Conservation (phyloP, 1,284 basidiomycete genomes). For the Cryptococcus hybrid region DNA sequence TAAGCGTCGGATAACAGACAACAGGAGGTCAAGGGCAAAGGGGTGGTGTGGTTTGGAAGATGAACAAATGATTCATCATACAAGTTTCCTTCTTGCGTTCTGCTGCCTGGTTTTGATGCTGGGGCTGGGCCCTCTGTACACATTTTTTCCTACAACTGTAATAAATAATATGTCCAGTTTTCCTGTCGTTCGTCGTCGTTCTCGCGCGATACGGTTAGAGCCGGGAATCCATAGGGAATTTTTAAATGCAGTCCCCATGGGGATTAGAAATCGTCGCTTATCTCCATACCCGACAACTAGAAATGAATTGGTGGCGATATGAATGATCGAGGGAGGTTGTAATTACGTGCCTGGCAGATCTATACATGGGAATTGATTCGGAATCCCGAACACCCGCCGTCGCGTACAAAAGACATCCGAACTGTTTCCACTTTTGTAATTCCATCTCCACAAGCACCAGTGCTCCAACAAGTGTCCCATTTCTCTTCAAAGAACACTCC, state of each 20-base stretch:
- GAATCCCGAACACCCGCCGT: background rate
- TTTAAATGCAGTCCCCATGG: background rate
- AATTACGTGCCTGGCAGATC: background rate
- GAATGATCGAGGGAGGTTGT: background rate
- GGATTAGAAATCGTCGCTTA: background rate
- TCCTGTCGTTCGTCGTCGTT: background rate
- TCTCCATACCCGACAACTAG: background rate
- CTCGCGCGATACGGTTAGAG: background rate
- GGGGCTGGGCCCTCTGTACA: too few species aligned
- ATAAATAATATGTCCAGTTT: too few species aligned
- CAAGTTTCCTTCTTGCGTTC: too few species aligned
- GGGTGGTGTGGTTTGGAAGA: background rate
- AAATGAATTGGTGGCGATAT: too few species aligned
- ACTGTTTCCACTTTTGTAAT: background rate
- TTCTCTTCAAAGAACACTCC: background rate
- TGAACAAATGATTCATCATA: background rate
- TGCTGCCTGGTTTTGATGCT: too few species aligned
- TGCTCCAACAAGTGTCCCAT: background rate
- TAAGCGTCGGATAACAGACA: background rate
- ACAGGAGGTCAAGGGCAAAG: background rate
- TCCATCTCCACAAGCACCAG: background rate
- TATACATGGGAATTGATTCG: background rate
- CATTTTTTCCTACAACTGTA: too few species aligned
- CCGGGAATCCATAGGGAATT: too few species aligned
- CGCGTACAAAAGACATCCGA: background rate